phyloP scores from a whole-genome alignment of 1,139 yeast genomes.

The Nakaseomyces bracarensis region DNA sequence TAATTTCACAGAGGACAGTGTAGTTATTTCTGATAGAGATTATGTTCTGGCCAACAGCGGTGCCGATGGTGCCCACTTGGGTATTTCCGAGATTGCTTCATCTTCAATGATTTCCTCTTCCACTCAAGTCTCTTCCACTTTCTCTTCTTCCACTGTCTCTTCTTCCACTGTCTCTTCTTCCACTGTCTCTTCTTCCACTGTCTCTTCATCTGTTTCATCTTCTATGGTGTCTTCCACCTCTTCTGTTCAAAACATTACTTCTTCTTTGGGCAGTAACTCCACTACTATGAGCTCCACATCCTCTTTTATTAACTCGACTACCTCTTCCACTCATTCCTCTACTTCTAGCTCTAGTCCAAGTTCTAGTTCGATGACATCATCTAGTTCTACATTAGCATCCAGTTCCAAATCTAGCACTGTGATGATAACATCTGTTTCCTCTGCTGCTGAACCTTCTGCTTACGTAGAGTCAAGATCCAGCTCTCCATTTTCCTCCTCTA shows the following conservation, averaged over 20 bases:
- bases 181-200: constrained; percentile 9
- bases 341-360: constrained; percentile 9
- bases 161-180: no score
- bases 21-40: constrained; percentile 52
- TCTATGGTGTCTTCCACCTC: constrained; percentile 17
- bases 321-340: no score
- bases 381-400: no score
- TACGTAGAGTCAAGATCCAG: no score
- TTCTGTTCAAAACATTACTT: no score
- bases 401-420: constrained; percentile 12
- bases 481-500: no score
- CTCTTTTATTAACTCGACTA: constrained; percentile 12
- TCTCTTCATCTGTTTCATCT: constrained; percentile 13
- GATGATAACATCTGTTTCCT: not conserved
- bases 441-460: constrained; percentile 5
- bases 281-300: constrained; percentile 20
- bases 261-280: no score
- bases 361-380: no score
- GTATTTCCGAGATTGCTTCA: constrained; percentile 17
- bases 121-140: no score
- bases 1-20: constrained; percentile 38
- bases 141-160: no score
- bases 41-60: constrained; percentile 52
- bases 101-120: no score
- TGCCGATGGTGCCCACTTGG: constrained; percentile 60